phyloP scores from a whole-genome alignment of 2,329 filamentous ascomycete species.

The Malbranchea zuffiana region DNA sequence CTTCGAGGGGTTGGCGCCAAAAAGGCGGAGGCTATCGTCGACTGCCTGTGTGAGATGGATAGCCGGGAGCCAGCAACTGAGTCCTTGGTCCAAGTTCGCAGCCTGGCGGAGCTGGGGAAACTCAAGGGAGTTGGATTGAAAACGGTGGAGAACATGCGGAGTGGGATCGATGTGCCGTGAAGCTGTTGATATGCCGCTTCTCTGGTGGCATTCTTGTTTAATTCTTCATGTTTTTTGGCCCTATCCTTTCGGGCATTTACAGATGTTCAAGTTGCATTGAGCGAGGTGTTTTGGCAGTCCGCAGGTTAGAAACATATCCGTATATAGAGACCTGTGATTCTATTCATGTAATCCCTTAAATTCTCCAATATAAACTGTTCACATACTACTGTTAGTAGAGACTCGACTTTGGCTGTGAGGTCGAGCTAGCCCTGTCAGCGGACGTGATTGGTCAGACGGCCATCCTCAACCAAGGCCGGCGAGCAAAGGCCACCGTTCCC shows the following conservation, averaged over 20 bases:
- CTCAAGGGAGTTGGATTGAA: conserved; percentile 37
- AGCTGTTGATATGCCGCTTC: no score
- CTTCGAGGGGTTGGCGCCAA: conserved; percentile 39
- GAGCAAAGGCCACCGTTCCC: conserved; percentile 11
- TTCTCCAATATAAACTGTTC: no score
- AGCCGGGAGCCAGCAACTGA: conserved; percentile 12
- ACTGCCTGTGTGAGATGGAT: conserved; percentile 37
- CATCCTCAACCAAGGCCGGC: conserved; percentile 4
- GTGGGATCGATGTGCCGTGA: conserved; percentile 26
- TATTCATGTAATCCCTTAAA: no score
- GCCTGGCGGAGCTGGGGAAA: conserved; percentile 31
- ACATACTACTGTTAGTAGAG: no score
- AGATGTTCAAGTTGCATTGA: background rate
- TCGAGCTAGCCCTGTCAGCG: no score
- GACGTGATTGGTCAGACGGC: conserved; percentile 6
- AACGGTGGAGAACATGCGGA: conserved; percentile 39
- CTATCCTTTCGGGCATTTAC: background rate
- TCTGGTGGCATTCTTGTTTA: background rate
- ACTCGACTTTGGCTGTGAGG: no score
- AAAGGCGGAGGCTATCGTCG: conserved; percentile 39
- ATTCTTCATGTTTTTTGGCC: conserved; percentile 14
- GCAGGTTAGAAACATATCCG: no score
- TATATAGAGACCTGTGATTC: no score
- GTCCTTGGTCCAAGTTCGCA: conserved; percentile 23
- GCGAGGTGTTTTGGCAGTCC: conserved; percentile 8